Conservation (phyloP, 2,329 filamentous ascomycete species). For the Furcasterigmium furcatum region DNA sequence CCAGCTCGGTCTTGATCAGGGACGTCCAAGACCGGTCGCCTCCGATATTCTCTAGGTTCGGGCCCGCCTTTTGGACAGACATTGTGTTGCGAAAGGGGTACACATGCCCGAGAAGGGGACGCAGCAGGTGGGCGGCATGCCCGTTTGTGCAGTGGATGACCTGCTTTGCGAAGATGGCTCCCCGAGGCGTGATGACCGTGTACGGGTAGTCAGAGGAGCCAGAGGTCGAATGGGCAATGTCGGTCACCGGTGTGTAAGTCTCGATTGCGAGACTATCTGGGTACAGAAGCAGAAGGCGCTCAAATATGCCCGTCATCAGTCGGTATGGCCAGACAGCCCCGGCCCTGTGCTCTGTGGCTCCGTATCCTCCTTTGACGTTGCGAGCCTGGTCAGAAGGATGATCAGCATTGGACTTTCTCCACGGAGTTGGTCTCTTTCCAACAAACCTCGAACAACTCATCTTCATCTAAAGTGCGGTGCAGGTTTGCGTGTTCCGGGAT, state of each 20-base stretch:
- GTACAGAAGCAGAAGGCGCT: slow-evolving; percentile 11
- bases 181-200: background rate
- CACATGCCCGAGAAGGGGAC: background rate
- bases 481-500: too few species aligned
- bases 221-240: background rate
- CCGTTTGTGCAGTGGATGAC: slow-evolving; percentile 2
- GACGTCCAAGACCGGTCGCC: slow-evolving; percentile 1
- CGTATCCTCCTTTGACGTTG: too few species aligned
- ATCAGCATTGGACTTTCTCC: too few species aligned
- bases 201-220: background rate
- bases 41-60: background rate
- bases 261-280: background rate
- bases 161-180: background rate
- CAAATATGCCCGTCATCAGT: slow-evolving; percentile 23
- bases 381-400: too few species aligned
- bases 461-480: too few species aligned
- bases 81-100: slow-evolving; percentile 1
- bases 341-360: background rate
- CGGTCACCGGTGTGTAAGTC: background rate
- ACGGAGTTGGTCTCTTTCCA: too few species aligned
- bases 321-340: background rate
- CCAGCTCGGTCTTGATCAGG: background rate
- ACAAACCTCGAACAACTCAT: too few species aligned
- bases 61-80: background rate
- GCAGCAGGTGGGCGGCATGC: background rate